Conservation (phyloP, 1,284 basidiomycete species). For the Papiliotrema terrestris region DNA sequence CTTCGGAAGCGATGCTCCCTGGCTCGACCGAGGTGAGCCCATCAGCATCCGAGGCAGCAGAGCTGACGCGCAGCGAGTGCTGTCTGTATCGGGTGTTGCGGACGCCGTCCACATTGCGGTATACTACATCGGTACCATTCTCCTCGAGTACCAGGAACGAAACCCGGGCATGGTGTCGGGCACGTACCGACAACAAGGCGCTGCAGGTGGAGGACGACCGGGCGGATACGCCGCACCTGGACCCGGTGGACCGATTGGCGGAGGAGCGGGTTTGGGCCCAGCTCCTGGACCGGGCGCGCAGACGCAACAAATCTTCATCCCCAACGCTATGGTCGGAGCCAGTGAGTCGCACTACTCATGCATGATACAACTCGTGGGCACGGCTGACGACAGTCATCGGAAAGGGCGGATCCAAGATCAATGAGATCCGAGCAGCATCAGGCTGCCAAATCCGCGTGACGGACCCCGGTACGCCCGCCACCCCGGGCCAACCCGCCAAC, state of each 20-base stretch:
- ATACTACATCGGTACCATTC: conserved; percentile 96
- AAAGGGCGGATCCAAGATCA: conserved; percentile 97
- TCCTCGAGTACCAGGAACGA: conserved; percentile 90
- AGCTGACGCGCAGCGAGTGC: conserved; percentile 65
- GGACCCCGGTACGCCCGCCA: conserved; percentile 73
- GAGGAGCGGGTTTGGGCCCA: conserved; percentile 15
- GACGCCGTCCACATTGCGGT: conserved; percentile 99
- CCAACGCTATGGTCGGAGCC: conserved; percentile 94
- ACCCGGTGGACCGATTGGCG: conserved; percentile 22
- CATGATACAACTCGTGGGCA: background rate
- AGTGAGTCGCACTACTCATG: conserved; percentile 48
- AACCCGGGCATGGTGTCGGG: conserved; percentile 36
- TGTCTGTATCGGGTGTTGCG: conserved; percentile 98
- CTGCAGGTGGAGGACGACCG: conserved; percentile 22
- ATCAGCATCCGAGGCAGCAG: background rate
- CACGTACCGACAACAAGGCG: conserved; percentile 42
- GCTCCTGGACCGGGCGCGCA: conserved; percentile 54
- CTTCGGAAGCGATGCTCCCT: conserved; percentile 96
- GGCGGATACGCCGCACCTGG: conserved; percentile 13
- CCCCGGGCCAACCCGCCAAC: conserved; percentile 51
- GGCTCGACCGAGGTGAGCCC: conserved; percentile 87
- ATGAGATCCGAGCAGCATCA: conserved; percentile 93
- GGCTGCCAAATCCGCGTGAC: conserved; percentile 96
- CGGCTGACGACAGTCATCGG: conserved; percentile 65
- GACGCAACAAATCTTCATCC: conserved; percentile 98